Evolutionary conservation across 2,329 filamentous ascomycete species (phyloP), one percentile per base, ranked within the genome.

Genomic region (Colletotrichum musae): DNA sequence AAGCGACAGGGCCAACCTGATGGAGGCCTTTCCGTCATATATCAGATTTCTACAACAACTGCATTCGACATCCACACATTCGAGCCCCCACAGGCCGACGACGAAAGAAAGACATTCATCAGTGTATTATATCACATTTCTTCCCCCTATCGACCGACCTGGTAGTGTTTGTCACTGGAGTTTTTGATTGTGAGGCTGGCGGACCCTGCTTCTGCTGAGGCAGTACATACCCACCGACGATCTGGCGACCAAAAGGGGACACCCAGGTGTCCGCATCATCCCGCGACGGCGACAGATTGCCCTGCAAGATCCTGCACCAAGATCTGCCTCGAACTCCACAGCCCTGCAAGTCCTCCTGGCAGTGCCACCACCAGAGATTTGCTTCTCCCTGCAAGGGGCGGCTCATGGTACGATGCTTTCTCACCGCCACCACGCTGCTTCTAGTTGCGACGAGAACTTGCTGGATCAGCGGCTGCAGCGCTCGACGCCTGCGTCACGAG

Each of bases 301-400:
- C 45, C 54, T 66, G 66, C 66, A 50, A 69, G 66, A 69, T 69
- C 62, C 66, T 69, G 66, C 66, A 66, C 21, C 45, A 43, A 32
- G 26, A 69, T 69, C 66, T 69, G 57, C 48, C 16, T 56, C n/a
- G 32, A 12, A 9, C 28, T 47, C 50, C 36, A 24, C 26, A 26
- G 53, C 12, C 52, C 43, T 51, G 53, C 32, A 48, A 48, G 58
- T 21, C 53, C 41, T 13, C 54, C 32, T 59, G 62, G 48, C 41
- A 36, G 48, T 45, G 56, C 36, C 32, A 21, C 24, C 16, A 21
- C 16, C 4, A 50, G 56, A 45, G 6, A 45, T 48, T 68, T 51
- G 36, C 56, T 56, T 60, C 56, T 68, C 48, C 26, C 24, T 56
- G 62, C 41, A 59, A 60, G 56, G 66, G 56, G 48, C 28, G 16